These are phyloP conservation scores for Ceratocystis cubensis DNA, from an alignment of 2,329 filamentous ascomycete genomes.

Conservation along the genomic window DNA sequence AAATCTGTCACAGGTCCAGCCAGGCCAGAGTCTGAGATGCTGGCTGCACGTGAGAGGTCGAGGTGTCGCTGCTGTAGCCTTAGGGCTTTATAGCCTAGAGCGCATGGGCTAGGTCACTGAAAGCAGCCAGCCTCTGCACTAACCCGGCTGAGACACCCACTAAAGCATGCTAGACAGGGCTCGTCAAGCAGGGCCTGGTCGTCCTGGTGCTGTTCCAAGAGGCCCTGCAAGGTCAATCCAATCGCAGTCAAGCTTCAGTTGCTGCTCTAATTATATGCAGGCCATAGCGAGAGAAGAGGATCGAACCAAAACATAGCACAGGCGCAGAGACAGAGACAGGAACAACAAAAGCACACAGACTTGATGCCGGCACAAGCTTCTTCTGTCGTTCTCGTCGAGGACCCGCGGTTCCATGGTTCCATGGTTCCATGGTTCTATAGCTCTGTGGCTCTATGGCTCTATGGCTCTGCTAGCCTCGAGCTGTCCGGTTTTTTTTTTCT, in stretches of 20 bases:
- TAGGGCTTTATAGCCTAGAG: neutral
- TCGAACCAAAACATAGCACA: neutral
- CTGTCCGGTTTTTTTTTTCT: no score
- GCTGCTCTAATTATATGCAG: neutral
- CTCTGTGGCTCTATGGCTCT: no score
- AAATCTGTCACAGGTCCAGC: neutral
- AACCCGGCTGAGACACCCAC: neutral
- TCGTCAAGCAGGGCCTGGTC: neutral
- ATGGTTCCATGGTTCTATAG: no score
- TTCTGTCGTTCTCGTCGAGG: neutral
- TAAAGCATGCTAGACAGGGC: neutral
- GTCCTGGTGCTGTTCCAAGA: neutral
- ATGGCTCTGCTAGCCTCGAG: no score
- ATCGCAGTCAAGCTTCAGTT: neutral
- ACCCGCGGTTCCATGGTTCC: no score
- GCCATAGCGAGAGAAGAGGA: constrained; percentile 2
- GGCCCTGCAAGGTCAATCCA: neutral
- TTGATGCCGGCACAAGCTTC: neutral
- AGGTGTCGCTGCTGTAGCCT: no score
- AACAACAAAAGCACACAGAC: neutral
- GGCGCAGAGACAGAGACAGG: neutral
- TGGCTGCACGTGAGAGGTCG: no score
- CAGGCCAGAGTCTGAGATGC: constrained; percentile 4
- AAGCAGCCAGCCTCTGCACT: neutral
- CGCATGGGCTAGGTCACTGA: neutral